Base-by-base conservation (phyloP, 1,139 yeast species). In the Kodamaea derodonti region DNA sequence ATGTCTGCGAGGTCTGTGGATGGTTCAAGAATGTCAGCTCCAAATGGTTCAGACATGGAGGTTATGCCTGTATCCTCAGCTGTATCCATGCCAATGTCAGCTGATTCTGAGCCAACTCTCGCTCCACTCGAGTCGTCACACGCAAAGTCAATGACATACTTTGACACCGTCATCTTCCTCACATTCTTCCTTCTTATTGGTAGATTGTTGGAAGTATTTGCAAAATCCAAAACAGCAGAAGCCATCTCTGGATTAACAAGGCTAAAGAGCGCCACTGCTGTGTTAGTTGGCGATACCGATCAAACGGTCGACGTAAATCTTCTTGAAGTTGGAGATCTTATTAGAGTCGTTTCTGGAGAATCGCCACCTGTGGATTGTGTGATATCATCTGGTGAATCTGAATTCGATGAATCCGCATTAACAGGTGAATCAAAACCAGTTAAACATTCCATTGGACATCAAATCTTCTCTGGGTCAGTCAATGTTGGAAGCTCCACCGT, bases 161-260 rank as follows among this genome's bases (percentile, higher is more conserved):
- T 84, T 53, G 94, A 84, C 51, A 79, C 90, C 1, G 92, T 83
- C 25, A 87, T 84, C 3, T 84, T 84, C 48, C 63, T 84, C 44
- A 75, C 88, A 0, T 76, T 84, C 48, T 84, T 84, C 54, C 59
- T 84, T 37, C 64, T 84, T 33, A 75, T 82, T 43, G 94, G 94
- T 2, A 69, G 87, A 32, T 60, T 80, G 27, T 63, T 84, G 33
- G 94, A 84, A 51, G 69, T 82, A 28, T 66, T 71, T 42, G 78
- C 90, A 2, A 83, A 81, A 49, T 64, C 72, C 20, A 78, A 77
- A 51, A 80, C 90, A 1, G 81, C 87, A 0, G 75, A 75, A 32
- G 82, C 88, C 0, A 72, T 84, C 14, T 66, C 80, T 5, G 60
- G 69, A 27, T 62, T 84, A 29, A 65, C 77, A 4, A 54, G 64